Conservation (phyloP, 345 rosid species). For the Rhodomyrtus tomentosa region DNA sequence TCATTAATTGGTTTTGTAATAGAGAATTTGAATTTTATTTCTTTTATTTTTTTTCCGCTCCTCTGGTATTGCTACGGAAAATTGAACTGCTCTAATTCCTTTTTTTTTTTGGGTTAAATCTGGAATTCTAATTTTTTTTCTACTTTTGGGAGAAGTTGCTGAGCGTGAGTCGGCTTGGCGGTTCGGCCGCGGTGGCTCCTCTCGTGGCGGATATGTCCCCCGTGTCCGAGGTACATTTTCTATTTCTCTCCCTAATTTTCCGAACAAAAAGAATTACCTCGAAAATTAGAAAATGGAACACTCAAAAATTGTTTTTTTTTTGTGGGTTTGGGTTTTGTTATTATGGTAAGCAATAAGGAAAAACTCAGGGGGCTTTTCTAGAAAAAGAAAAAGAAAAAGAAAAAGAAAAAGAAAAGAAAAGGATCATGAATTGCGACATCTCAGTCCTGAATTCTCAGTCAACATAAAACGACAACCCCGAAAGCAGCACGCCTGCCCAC, state of each 20-base stretch:
- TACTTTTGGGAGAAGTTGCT: constrained; percentile 35
- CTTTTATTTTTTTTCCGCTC: not conserved
- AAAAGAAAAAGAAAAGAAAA: too few species aligned
- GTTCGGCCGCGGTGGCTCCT: constrained; percentile 75
- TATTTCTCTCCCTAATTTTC: not conserved
- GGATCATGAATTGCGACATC: too few species aligned
- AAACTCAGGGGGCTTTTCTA: too few species aligned
- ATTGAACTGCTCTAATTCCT: not conserved
- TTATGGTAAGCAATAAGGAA: too few species aligned
- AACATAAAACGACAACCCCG: not conserved
- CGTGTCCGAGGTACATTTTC: constrained; percentile 55
- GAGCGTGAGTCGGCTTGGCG: constrained; percentile 93
- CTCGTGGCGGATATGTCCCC: constrained; percentile 64
- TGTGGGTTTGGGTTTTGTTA: too few species aligned
- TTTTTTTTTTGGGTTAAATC: not conserved
- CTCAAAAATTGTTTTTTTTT: too few species aligned
- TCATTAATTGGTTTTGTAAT: not conserved
- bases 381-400: too few species aligned
- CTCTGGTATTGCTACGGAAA: not conserved
- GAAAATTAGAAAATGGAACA: not conserved
- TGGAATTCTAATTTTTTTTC: not conserved
- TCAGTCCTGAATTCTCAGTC: too few species aligned
- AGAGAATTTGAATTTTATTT: constrained; percentile 17
- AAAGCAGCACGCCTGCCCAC: not conserved
- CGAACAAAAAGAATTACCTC: not conserved